Evolutionary conservation across 2,329 filamentous ascomycete genomes (phyloP).

Genomic region (Fusarium cyanostomum): DNA sequence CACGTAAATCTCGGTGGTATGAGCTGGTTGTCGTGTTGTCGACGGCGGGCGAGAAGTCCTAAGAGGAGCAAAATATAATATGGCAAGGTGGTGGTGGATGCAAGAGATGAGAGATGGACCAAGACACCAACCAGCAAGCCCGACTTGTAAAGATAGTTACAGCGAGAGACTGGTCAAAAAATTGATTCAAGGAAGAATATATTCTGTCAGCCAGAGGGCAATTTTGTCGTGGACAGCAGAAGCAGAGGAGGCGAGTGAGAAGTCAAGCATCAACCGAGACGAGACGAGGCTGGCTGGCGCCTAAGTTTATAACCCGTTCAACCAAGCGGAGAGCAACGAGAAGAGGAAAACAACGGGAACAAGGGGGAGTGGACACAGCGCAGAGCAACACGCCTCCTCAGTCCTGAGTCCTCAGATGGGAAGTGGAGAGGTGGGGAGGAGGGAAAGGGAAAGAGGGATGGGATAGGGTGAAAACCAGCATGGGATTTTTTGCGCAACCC

Average conservation of each 20-base stretch:
- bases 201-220: not conserved
- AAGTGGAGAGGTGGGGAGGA: conserved; percentile 18
- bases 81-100: not conserved
- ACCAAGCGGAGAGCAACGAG: conserved; percentile 21
- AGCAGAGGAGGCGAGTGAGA: conserved; percentile 17
- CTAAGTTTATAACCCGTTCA: conserved; percentile 37
- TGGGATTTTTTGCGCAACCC: conserved; percentile 46
- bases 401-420: conserved; percentile 4
- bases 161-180: conserved; percentile 7
- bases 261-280: conserved; percentile 25
- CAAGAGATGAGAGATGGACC: not conserved
- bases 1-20: conserved; percentile 6
- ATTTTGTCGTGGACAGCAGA: conserved; percentile 1
- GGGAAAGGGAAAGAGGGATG: conserved; percentile 38
- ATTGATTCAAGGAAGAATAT: not conserved
- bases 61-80: not conserved
- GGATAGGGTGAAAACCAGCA: conserved; percentile 42
- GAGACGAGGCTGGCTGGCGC: conserved; percentile 36
- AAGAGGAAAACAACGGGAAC: conserved; percentile 29
- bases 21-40: conserved; percentile 6
- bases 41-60: conserved; percentile 19
- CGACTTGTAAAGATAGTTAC: not conserved
- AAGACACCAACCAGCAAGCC: not conserved
- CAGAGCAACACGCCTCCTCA: not conserved
- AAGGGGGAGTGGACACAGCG: conserved; percentile 8